Evolutionary conservation across 352 stramenopile species (phyloP).

Genomic region (Pythium oligandrum): DNA sequence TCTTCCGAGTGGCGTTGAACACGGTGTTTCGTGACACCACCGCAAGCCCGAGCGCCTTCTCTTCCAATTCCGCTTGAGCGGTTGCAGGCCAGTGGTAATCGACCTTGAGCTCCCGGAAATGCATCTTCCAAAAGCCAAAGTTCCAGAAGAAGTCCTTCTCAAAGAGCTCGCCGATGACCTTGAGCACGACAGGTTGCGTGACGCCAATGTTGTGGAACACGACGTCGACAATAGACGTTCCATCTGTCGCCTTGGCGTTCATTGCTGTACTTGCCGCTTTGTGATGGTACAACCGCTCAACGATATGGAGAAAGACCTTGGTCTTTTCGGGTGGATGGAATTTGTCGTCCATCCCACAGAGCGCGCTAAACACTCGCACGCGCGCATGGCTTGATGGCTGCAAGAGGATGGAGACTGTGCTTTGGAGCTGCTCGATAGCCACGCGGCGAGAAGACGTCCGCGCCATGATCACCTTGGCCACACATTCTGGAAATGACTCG

Average conservation of each 20-base stretch:
- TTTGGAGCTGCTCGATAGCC: conserved; percentile 56
- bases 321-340: conserved; percentile 72
- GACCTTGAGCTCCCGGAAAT: conserved; percentile 54
- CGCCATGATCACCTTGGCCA: conserved; percentile 52
- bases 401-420: conserved; percentile 44
- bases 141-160: conserved; percentile 75
- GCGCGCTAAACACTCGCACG: conserved; percentile 48
- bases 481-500: conserved; percentile 68
- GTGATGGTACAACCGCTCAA: conserved; percentile 56
- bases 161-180: conserved; percentile 65
- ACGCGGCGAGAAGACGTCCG: conserved; percentile 37
- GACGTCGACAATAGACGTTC: conserved; percentile 26
- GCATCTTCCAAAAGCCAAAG: conserved; percentile 64
- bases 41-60: conserved; percentile 22
- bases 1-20: conserved; percentile 58
- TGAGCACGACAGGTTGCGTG: conserved; percentile 43
- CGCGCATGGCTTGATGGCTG: conserved; percentile 45
- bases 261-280: conserved; percentile 28
- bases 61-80: conserved; percentile 60
- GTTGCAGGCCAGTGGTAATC: conserved; percentile 41
- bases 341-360: conserved; percentile 48
- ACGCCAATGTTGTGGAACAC: conserved; percentile 75
- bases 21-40: conserved; percentile 37
- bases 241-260: conserved; percentile 7
- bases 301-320: conserved; percentile 58